Percentiles rank a stretch among this genome's conserved stretches.
phyloP scores from a whole-genome alignment of 306 rosid genomes.

The Trifolium pratense region DNA sequence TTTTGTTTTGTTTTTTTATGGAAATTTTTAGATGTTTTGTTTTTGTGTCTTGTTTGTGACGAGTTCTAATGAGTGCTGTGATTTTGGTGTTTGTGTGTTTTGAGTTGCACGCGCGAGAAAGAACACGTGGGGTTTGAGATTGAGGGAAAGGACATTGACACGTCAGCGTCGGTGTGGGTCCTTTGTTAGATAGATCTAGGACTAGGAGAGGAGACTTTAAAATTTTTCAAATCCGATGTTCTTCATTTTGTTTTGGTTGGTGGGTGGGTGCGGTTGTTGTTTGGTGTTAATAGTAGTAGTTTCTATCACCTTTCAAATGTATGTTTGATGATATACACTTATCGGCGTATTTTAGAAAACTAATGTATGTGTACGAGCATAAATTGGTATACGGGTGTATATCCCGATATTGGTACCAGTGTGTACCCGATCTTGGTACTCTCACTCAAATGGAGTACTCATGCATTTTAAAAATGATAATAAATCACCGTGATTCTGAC shows the following conservation, averaged over 20 bases:
- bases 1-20: background rate
- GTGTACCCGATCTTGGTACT: too few relatives aligned
- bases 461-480: too few relatives aligned
- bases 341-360: too few relatives aligned
- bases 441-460: too few relatives aligned
- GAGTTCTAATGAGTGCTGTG: background rate
- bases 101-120: constrained; percentile 25
- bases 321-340: too few relatives aligned
- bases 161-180: constrained; percentile 47
- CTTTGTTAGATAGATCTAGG: constrained; percentile 42
- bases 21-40: background rate
- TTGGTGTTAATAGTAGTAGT: background rate
- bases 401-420: too few relatives aligned
- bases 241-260: background rate
- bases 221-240: background rate
- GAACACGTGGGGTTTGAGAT: background rate
- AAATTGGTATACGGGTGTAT: too few relatives aligned
- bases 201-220: background rate
- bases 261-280: constrained; percentile 30
- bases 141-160: constrained; percentile 19
- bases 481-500: too few relatives aligned
- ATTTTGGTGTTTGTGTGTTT: background rate
- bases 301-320: too few relatives aligned
- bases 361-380: too few relatives aligned
- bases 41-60: background rate